Evolutionary conservation across 768 basidiomycete species (phyloP), one percentile per base, ranked within the genome.

Genomic region (Suillus lakei): DNA sequence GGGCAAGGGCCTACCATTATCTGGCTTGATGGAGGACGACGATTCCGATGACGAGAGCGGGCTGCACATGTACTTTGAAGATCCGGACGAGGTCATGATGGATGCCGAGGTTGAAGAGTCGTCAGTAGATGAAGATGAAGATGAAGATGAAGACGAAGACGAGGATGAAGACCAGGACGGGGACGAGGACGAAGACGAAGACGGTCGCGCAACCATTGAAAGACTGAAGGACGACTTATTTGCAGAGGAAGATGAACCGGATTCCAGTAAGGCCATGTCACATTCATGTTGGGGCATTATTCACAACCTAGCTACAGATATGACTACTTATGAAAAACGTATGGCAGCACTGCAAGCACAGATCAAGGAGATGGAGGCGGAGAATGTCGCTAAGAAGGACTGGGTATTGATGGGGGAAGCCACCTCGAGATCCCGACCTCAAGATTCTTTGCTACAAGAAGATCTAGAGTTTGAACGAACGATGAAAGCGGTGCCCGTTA

Each of bases 381-480:
- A 95, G 76, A 99, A 97, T 75, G 86, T 97, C 60, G 89, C 88
- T 2, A 84, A 87, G 60, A 98, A 98, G 78, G 90, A 94, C 66
- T 99, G 98, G 98, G 89, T 90, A 7, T 83, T 98, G 34, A 86
- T 93, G 82, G 96, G 98, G 56, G 97, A 99, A 78, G 93, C 95
- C 38, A 87, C 86, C 26, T 87, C 95, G 7, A 86, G 90, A 46
- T 78, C 89, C 50, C 86, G 98, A 60, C 97, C 98, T 5, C 88
- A 94, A 74, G 96, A 99, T 76, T 92, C 93, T 10, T 82, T 99
- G 23, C 84, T 99, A 15, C 93, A 94, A 75, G 93, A 99, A 74
- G 94, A 98, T 76, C 85, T 99, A 36, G 97, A 98, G 64, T 99
- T 96, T 68, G 98, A 99, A 66, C 90, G 95, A 34, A 87, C 90